A percentile compares a stretch with the other conserved stretches of the same genome.
These are phyloP conservation scores for Gymnopilus junonius DNA, from an alignment of 768 basidiomycete genomes.

Conservation along the genomic window DNA sequence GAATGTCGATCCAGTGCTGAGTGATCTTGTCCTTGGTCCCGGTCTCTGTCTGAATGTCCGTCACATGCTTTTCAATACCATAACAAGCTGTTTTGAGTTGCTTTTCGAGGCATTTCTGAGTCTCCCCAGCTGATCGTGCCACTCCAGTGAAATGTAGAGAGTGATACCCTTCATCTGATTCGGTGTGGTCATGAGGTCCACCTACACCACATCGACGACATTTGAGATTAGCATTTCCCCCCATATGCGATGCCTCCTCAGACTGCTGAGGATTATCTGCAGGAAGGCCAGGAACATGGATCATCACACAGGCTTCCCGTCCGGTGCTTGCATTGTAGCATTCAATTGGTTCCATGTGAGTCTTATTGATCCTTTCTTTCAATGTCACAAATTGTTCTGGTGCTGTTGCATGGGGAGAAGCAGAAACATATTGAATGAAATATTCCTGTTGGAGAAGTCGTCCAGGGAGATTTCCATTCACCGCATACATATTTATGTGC, in stretches of 20 bases:
- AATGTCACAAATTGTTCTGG: conserved; percentile 35
- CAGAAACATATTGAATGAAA: conserved; percentile 23
- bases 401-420: conserved; percentile 29
- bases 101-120: background rate
- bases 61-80: conserved; percentile 11
- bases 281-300: conserved; percentile 13
- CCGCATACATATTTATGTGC: conserved; percentile 36
- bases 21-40: conserved; percentile 39
- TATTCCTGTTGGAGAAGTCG: conserved; percentile 35
- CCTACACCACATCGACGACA: conserved; percentile 40
- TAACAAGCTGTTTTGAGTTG: conserved; percentile 9
- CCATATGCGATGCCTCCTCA: conserved; percentile 38
- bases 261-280: conserved; percentile 41
- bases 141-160: conserved; percentile 17
- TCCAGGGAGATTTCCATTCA: conserved; percentile 30
- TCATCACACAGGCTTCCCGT: background rate
- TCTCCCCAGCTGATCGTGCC: background rate
- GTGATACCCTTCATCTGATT: conserved; percentile 33
- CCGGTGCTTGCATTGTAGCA: conserved; percentile 8
- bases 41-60: conserved; percentile 26
- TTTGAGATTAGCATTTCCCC: conserved; percentile 34
- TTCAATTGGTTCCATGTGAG: background rate
- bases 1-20: conserved; percentile 34
- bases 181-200: conserved; percentile 28
- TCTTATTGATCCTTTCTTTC: conserved; percentile 3